Base-by-base conservation (phyloP, 2,329 filamentous ascomycete species). In the Emergomyces orientalis region DNA sequence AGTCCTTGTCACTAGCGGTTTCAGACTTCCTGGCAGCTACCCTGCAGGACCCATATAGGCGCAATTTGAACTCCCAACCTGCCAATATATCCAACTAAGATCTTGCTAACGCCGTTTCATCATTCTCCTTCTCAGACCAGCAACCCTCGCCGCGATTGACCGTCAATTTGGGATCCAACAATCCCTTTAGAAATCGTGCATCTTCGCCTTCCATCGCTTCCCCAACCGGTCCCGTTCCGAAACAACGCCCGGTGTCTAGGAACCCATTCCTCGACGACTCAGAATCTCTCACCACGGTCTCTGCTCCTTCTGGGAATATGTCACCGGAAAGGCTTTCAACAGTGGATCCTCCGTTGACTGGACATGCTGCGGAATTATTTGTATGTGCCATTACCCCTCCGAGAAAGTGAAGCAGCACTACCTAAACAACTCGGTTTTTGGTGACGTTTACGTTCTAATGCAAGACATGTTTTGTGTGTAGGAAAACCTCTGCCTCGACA, bases 201-300 rank as follows among this genome's bases (percentile, higher is more conserved):
- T 65, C 76, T 51, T 79, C 77, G 41, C 76, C 76, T 19, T 66
- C 74, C 4, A 69, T 68, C 57, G 68, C 69, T 55, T 71, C 73
- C 61, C 70, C 69, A 60, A 68, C 69, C 56, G 72, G 63, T 25
- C 66, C 58, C 66, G 54, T 27, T 59, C 17, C 69, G 6, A 47
- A 64, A 49, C 61, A 52, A n/a, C 79, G 81, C 66, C 82, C 81
- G 55, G 75, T 78, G 62, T 85, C 84, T 60, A 84, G 81, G 55
- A 88, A 88, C 68, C 85, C 85, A 32, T 88, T 88, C 70, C 75
- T 87, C 61, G 83, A 82, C 69, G 77, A 78, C 32, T 70, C 70
- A 7, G 78, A 79, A 47, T 66, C 5, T 60, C 73, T 45, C 22
- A 9, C 75, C 19, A 71, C 73, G 30, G 74, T 74, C 65, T 75